Evolutionary conservation across 352 stramenopile species (phyloP), one percentile per base, ranked within the genome.

Genomic region (Globisporangium viniferum): DNA sequence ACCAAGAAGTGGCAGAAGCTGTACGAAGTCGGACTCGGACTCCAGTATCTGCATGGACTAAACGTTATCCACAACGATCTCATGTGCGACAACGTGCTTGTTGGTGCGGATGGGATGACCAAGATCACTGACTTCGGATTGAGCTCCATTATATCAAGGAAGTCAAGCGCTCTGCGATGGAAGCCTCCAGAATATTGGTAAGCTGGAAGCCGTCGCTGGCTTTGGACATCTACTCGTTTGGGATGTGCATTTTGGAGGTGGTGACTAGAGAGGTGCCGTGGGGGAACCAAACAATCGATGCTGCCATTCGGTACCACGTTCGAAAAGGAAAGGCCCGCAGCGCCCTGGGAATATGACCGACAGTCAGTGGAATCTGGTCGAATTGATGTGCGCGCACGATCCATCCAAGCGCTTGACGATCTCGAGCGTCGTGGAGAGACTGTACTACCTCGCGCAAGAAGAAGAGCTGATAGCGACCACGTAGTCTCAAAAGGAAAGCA

Each of bases 91-190:
- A 66, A 75, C 20, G 64, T 76, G n/a, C 54, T 78, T 33, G 51
- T 75, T 44, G 69, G 53, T 14, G 39, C 36, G 20, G 69, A 75
- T 39, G 62, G 49, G 10, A 69, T 66, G 10, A 68, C 62, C 14
- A 75, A 70, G 65, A 58, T 77, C 31, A 69, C 58, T 2, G 66
- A 78, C 39, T 78, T 78, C 27, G 72, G 69, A 3, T 15, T 64
- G 53, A 64, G 36, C 27, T 60, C 9, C 22, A 60, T 60, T 18
- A 24, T 24, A 24, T 24, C 24, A 24, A 57, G 33, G 8, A n/a
- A 57, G 7, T 27, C 15, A 20, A 31, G 59, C 12, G 59, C 59
- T 14, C 6, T 57, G 18, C 24, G 57, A 1, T 65, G 59, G 44
- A 65, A 48, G 22, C 57, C 59, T 2, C 27, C 59, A 15, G 44